A percentile compares a stretch with the other conserved stretches of the same genome.
Conservation (phyloP, 192 early-diverging fungal genomes). For the Coemansia sp. region DNA sequence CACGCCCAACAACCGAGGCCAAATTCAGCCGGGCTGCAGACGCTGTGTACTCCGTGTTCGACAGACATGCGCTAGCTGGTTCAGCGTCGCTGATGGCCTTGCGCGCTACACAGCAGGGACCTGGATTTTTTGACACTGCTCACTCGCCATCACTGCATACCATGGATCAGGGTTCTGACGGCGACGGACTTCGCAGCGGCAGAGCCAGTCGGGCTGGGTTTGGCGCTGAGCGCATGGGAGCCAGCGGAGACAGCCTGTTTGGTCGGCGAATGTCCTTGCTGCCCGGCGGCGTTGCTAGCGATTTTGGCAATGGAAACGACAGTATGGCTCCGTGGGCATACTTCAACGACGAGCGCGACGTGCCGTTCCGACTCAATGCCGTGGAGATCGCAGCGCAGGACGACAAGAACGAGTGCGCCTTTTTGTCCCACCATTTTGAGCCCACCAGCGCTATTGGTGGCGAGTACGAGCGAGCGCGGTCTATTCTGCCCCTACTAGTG, state of each 20-base stretch:
- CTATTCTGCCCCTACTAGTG: slow-evolving; percentile 27
- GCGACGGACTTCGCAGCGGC: background rate
- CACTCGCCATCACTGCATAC: background rate
- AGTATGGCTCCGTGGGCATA: slow-evolving; percentile 7
- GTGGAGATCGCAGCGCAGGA: slow-evolving; percentile 52
- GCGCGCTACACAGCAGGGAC: slow-evolving; percentile 35
- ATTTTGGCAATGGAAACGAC: background rate
- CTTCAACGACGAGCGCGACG: slow-evolving; percentile 34
- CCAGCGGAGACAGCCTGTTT: background rate
- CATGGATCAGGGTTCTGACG: background rate
- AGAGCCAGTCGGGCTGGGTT: background rate
- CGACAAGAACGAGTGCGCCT: slow-evolving; percentile 48
- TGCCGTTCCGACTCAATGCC: slow-evolving; percentile 42
- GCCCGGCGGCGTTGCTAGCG: background rate
- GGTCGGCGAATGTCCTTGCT: background rate
- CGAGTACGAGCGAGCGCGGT: slow-evolving; percentile 28
- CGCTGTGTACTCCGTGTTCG: slow-evolving; percentile 10
- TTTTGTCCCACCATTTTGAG: slow-evolving; percentile 22
- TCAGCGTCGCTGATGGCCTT: slow-evolving; percentile 41
- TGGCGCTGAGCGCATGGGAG: background rate
- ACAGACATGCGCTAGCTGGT: slow-evolving; percentile 10
- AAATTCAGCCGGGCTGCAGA: slow-evolving; percentile 36
- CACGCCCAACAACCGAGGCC: slow-evolving; percentile 45
- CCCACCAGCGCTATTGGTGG: background rate
- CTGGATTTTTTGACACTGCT: slow-evolving; percentile 1